Base-by-base conservation (phyloP, 768 basidiomycete species). In the Kwoniella newhampshirensis region DNA sequence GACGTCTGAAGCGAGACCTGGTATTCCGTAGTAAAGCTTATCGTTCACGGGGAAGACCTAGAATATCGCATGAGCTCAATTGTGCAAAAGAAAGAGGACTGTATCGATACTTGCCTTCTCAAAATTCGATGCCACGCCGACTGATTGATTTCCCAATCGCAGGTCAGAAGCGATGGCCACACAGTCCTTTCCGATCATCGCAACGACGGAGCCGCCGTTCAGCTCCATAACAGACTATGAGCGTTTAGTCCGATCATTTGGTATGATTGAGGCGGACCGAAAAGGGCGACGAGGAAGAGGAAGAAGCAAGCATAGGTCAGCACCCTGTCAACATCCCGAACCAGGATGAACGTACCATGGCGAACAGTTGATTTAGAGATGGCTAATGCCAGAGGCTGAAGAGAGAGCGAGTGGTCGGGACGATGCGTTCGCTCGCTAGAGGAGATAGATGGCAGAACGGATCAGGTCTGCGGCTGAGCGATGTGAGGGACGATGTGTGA, bases 101-200 rank as follows among this genome's bases (percentile, higher is more conserved):
- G 44, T 21, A 7, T 15, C n/a, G 5, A 11, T 6, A 54, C 79
- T 37, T 57, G 91, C 96, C 85, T 91, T 96, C 76, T 97, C 87
- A 76, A 94, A 98, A 79, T 98, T 88, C 46, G 86, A 84, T 6
- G 93, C 87, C 47, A 98, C 85, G 32, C 88, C 86, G 67, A 93
- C 75, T 5, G 88, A 84, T 75, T 91, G 87, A 63, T 87, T 88
- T 58, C 96, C 96, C 52, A 98, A 80, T 62, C 94, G 85, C 66
- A 94, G 74, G 79, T 99, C 96, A 51, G 88, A 91, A 25, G 94
- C 96, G 79, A 98, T 98, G 51, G 96, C 96, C 47, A 99, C 96
- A 77, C 96, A 99, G 67, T 91, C 88, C 79, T 98, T 97, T 62
- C 96, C 96, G 58, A 88, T 87, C 96, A 99, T 99, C 81, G 96